Evolutionary conservation across 2,329 filamentous ascomycete species (phyloP).

Genomic region (Penicillium thymicola): DNA sequence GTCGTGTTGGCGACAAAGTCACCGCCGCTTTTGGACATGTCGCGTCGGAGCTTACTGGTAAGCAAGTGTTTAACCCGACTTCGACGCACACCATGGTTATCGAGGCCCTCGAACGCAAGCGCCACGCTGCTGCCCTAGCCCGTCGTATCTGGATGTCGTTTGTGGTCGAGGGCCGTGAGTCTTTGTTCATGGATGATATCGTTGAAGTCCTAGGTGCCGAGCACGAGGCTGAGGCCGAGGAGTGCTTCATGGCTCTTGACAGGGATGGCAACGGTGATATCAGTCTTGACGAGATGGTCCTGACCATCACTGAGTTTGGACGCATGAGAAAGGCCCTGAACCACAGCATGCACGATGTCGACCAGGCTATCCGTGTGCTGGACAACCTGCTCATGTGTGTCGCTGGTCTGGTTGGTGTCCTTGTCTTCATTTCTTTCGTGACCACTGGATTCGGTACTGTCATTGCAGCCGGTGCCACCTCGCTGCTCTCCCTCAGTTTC

Average conservation of each 20-base stretch:
- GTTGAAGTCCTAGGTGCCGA: slow-evolving; percentile 78
- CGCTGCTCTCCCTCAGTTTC: slow-evolving; percentile 92
- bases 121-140: slow-evolving; percentile 86
- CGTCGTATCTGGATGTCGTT: slow-evolving; percentile 97
- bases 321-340: slow-evolving; percentile 83
- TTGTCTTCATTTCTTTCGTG: slow-evolving; percentile 89
- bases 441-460: slow-evolving; percentile 81
- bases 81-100: slow-evolving; percentile 86
- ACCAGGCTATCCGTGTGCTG: slow-evolving; percentile 86
- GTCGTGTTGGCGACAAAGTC: slow-evolving; percentile 85
- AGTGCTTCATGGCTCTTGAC: slow-evolving; percentile 78
- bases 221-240: slow-evolving; percentile 74
- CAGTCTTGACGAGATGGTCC: slow-evolving; percentile 90
- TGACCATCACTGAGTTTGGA: slow-evolving; percentile 79
- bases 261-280: slow-evolving; percentile 90
- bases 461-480: slow-evolving; percentile 83
- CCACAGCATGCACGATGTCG: slow-evolving; percentile 95
- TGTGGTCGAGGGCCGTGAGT: slow-evolving; percentile 81
- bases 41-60: slow-evolving; percentile 90
- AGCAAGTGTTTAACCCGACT: slow-evolving; percentile 90
- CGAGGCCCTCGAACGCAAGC: slow-evolving; percentile 79
- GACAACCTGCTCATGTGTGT: slow-evolving; percentile 81
- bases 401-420: slow-evolving; percentile 74
- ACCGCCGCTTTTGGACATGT: slow-evolving; percentile 91
- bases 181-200: slow-evolving; percentile 76